phyloP scores from a whole-genome alignment of 805 yeast species.

The Wickerhamiella alocasiicola region DNA sequence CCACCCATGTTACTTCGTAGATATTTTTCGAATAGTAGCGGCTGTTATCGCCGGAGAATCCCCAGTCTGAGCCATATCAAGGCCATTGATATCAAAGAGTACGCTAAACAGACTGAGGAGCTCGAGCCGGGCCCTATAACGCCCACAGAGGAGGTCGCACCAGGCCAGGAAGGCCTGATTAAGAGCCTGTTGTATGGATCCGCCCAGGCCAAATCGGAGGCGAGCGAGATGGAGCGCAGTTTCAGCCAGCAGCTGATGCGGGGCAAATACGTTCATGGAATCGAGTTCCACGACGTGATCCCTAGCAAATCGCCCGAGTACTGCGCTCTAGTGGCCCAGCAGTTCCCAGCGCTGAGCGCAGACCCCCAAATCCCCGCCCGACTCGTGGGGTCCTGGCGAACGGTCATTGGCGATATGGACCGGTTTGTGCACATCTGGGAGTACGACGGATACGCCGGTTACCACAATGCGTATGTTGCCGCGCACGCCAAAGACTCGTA shows the following conservation, averaged over 20 bases:
- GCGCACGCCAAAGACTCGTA: conserved; percentile 26
- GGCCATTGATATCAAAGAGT: conserved; percentile 25
- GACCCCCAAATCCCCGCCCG: conserved; percentile 26
- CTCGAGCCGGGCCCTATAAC: conserved; percentile 9
- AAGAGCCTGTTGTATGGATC: conserved; percentile 32
- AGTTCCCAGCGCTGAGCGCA: conserved; percentile 26
- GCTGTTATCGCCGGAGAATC: conserved; percentile 15
- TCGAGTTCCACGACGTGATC: conserved; percentile 28
- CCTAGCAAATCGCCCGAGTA: conserved; percentile 29
- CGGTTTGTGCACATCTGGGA: conserved; percentile 34
- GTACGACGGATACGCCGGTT: conserved; percentile 32
- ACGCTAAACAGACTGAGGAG: conserved; percentile 17
- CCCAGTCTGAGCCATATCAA: conserved; percentile 27
- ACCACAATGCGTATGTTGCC: conserved; percentile 28
- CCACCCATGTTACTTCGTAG: neutral
- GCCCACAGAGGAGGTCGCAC: conserved; percentile 1
- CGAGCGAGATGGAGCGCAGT: conserved; percentile 26
- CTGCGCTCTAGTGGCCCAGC: conserved; percentile 25
- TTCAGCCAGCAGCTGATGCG: conserved; percentile 28
- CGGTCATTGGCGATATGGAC: conserved; percentile 32
- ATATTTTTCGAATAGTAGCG: neutral
- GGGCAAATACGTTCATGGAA: conserved; percentile 34
- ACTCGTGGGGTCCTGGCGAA: conserved; percentile 34
- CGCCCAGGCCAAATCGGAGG: conserved; percentile 26
- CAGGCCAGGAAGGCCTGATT: conserved; percentile 17